Base-by-base conservation (phyloP, 768 basidiomycete species). In the Suillus spraguei region DNA sequence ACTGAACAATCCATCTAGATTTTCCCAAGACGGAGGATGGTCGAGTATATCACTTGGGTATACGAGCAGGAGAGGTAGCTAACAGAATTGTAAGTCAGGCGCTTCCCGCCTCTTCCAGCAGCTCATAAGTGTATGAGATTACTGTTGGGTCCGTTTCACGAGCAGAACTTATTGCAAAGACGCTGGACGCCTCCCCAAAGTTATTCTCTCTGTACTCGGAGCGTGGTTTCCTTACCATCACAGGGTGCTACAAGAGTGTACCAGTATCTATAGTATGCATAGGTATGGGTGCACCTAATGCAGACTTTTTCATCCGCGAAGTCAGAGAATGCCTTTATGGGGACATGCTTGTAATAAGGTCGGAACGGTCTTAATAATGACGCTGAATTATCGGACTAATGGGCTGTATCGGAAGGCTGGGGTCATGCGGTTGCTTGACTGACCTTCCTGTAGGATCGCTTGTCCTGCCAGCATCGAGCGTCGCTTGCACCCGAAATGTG, bases 281-380 rank as follows among this genome's bases (percentile, higher is more conserved):
- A 61, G 92, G 92, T 14, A 94, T 94, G 92, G 92, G 92, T 22
- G 80, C 78, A 64, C 85, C 91, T 1, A 94, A 91, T 76, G 89
- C 88, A 78, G 92, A 94, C 74, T 94, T 94, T 76, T 92, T 94
- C 72, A 84, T 94, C 24, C 85, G 92, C 65, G 92, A 94, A 76
- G 85, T 83, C 32, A 82, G 91, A 65, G 92, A 93, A 74, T 87
- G 88, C 67, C 73, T 92, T 44, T 80, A 74, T 63, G 92, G 92
- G 17, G 83, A 85, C 62, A 80, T 85, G 80, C 72, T 83, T 59
- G 78, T 85, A 63, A 76, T 85, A 58, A 79, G 83, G 83, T 83
- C 58, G 61, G 73, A 47, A 36, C 22, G 53, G 59, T 32, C 22
- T 5, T 61, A 39, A 41, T 33, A 53, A 42, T 28, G 24, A 56